Base-by-base conservation (phyloP, 768 basidiomycete species). In the Lentinus brumalis region DNA sequence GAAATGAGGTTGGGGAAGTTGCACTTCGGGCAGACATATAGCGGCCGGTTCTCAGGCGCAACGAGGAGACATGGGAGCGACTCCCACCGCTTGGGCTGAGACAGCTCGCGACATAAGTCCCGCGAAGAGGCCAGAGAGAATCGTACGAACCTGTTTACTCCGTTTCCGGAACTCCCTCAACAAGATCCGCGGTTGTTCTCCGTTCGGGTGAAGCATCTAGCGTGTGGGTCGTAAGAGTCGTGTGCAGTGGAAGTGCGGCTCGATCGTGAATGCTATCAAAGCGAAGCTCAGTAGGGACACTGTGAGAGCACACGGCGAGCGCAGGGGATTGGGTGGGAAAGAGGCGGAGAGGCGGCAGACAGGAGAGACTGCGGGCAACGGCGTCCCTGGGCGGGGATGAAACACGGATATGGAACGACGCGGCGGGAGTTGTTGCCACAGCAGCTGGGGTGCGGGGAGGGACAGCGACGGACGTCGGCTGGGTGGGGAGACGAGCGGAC, bases 51-150 rank as follows among this genome's bases (percentile, higher is more conserved):
- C 46, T 50, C 50, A 49, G 70, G 70, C 40, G 56, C 55, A 29
- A 70, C 60, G 21, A 62, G 66, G 35, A 66, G 58, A 54, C 50
- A 61, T 35, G 71, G 71, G 41, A 72, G 60, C 16, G 71, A 72
- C 18, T 66, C 68, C 55, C 63, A 72, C 30, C 63, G 61, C 46
- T 62, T 67, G 14, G 67, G 65, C 70, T 71, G 56, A 50, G 44
- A 11, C 45, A 39, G 56, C 40, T 31, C 16, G 46, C 21, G 38
- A 35, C 42, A 40, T 51, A 50, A 50, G 53, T 21, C 41, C 50
- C 44, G 26, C 31, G 26, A 16, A 8, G 42, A 38, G 45, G 35
- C 40, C 38, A 15, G 46, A 46, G 18, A 31, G 30, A 39, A 41
- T 38, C 50, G 47, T 38, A 64, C 67, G 57, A 56, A 68, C 67